These are phyloP conservation scores for Globisporangium recalcitrans DNA, from an alignment of 352 stramenopile genomes.

Conservation along the genomic window DNA sequence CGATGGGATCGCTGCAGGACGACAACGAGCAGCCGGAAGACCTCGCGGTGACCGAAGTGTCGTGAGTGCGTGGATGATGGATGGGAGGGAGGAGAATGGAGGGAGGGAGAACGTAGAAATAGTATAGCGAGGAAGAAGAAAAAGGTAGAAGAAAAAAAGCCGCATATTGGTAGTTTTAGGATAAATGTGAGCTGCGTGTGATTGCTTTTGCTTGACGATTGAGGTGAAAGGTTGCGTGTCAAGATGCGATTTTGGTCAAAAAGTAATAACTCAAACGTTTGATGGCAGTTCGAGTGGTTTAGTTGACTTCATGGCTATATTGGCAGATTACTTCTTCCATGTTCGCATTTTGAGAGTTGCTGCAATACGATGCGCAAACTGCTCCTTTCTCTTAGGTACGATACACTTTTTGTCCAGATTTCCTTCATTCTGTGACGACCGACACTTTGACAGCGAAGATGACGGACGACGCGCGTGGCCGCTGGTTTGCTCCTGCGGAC, in stretches of 20 bases:
- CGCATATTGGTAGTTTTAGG: background rate
- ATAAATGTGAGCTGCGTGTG: background rate
- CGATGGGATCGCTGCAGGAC: slow-evolving; percentile 39
- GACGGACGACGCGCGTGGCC: slow-evolving; percentile 2
- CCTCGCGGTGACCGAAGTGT: background rate
- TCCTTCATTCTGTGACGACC: too few species aligned
- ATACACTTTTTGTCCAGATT: background rate
- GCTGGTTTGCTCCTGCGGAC: slow-evolving; percentile 3
- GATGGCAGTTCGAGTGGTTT: background rate
- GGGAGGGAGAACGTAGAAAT: background rate
- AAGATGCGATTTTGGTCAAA: background rate
- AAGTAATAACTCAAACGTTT: background rate
- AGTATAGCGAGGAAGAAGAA: background rate
- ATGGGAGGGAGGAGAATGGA: background rate
- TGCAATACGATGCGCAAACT: too few species aligned
- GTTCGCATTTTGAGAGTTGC: background rate
- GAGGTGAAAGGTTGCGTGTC: background rate
- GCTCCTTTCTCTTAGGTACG: background rate
- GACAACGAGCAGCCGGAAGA: slow-evolving; percentile 9
- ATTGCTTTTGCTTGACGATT: background rate
- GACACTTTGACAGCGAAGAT: background rate
- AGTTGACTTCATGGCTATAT: background rate
- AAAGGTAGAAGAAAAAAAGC: background rate
- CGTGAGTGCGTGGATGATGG: background rate
- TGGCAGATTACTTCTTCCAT: too few species aligned